Percentiles rank a stretch among this genome's conserved stretches.
Evolutionary conservation across 805 yeast species (phyloP).

Genomic region (Torulaspora microellipsoides): DNA sequence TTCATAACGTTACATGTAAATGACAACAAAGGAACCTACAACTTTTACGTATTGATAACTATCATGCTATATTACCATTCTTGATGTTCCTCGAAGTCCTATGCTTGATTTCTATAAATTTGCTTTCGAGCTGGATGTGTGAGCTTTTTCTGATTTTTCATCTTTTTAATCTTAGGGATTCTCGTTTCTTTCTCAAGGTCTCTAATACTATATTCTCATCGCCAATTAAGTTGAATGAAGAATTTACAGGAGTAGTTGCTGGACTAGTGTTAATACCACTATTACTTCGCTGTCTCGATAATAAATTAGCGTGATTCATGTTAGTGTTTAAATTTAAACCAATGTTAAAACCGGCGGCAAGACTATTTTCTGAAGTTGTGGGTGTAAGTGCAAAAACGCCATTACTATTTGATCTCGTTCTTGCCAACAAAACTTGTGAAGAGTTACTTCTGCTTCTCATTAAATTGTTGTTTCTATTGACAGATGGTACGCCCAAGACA

Average conservation of each 20-base stretch:
- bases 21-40: background rate
- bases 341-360: conserved; percentile 7
- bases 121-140: background rate
- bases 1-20: conserved; percentile 8
- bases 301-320: conserved; percentile 6
- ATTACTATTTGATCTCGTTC: conserved; percentile 23
- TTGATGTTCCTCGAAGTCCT: background rate
- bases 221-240: conserved; percentile 1
- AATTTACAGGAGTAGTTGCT: background rate
- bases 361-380: conserved; percentile 13
- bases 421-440: conserved; percentile 18
- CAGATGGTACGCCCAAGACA: conserved; percentile 4
- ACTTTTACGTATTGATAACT: too few relatives aligned
- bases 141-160: background rate
- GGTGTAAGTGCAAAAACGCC: conserved; percentile 21
- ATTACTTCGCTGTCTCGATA: conserved; percentile 12
- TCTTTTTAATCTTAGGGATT: conserved; percentile 13
- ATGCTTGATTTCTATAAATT: background rate
- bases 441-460: conserved; percentile 27
- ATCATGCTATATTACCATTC: background rate
- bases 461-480: conserved; percentile 8
- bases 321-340: conserved; percentile 4
- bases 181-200: conserved; percentile 12
- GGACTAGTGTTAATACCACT: conserved; percentile 2
- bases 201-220: conserved; percentile 8